A percentile compares a stretch with the other conserved stretches of the same genome.
Conservation (phyloP, 148 eudicot genomes). For the Linanthus parryae region DNA sequence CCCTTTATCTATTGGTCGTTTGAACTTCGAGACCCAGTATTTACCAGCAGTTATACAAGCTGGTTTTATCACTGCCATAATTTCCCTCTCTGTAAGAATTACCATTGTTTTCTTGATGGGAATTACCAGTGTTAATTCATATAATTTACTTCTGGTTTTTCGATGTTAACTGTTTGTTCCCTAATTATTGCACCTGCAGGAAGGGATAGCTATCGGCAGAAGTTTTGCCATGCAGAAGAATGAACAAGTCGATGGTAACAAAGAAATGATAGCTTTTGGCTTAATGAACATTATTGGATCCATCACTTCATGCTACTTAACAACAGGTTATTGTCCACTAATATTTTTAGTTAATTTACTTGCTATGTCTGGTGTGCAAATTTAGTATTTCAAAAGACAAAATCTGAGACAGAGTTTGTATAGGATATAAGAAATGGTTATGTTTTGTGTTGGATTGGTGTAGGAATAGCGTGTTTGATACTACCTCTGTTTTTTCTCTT, state of each 20-base stretch:
- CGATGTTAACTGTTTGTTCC: too few species aligned
- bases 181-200: constrained; percentile 43
- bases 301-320: constrained; percentile 82
- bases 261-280: constrained; percentile 94
- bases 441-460: too few species aligned
- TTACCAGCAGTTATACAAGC: constrained; percentile 57
- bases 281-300: constrained; percentile 94
- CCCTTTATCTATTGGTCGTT: constrained; percentile 39
- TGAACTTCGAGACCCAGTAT: constrained; percentile 55
- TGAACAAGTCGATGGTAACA: constrained; percentile 83
- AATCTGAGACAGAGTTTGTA: too few species aligned
- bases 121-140: neutral
- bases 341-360: neutral
- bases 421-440: too few species aligned
- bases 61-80: constrained; percentile 59
- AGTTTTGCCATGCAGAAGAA: constrained; percentile 74
- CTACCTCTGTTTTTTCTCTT: too few species aligned
- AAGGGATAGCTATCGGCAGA: constrained; percentile 93
- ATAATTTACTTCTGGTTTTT: neutral
- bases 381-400: too few species aligned
- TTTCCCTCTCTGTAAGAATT: constrained; percentile 81
- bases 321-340: constrained; percentile 47
- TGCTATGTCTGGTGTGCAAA: too few species aligned
- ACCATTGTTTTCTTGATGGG: too few species aligned
- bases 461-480: too few species aligned